These are phyloP conservation scores for Syncephalis fuscata DNA, from an alignment of 371 early-diverging fungal species.

Conservation along the genomic window DNA sequence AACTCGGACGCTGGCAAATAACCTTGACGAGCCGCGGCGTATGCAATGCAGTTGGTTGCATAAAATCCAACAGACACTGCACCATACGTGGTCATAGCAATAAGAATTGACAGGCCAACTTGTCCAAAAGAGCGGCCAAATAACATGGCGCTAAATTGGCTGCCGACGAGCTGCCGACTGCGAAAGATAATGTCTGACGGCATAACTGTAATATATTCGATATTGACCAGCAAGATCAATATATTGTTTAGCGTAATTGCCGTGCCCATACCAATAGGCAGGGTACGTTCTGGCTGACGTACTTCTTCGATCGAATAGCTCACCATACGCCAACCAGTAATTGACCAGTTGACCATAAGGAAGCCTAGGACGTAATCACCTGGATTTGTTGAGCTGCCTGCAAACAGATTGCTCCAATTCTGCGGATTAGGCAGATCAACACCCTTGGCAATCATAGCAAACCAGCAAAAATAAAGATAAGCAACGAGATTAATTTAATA, in stretches of 20 bases:
- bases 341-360: conserved; percentile 23
- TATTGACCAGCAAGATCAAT: background rate
- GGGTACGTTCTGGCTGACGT: background rate
- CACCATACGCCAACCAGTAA: conserved; percentile 21
- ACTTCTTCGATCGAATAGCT: background rate
- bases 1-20: background rate
- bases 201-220: background rate
- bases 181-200: background rate
- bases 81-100: background rate
- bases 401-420: background rate
- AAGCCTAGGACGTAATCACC: background rate
- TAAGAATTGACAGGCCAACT: background rate
- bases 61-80: conserved; percentile 15
- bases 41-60: conserved; percentile 10
- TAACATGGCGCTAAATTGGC: background rate
- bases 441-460: too few relatives aligned
- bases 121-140: background rate
- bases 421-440: too few relatives aligned
- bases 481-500: too few relatives aligned
- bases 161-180: background rate
- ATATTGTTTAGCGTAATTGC: conserved; percentile 34
- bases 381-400: background rate
- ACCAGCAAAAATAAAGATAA: too few relatives aligned
- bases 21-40: background rate
- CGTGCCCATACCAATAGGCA: background rate